Evolutionary conservation across 1,284 basidiomycete species (phyloP), one percentile per base, ranked within the genome.

Genomic region (Wallemia ichthyophaga): DNA sequence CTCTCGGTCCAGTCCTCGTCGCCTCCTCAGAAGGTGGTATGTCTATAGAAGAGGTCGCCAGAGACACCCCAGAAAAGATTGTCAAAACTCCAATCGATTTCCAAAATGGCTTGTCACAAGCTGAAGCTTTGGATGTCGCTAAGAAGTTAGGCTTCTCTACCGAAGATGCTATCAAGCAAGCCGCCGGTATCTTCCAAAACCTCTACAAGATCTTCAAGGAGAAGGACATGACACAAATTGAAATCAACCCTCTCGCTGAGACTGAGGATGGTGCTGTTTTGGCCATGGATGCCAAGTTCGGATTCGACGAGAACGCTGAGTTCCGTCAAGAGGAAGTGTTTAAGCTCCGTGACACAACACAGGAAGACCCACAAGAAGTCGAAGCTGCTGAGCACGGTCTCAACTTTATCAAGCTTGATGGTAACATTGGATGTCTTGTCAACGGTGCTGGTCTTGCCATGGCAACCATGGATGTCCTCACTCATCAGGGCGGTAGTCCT

Each of bases 1-100:
- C 82, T 17, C 83, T 89, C 64, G 81, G 85, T 17, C 86, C 91
- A 58, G 92, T 96, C 25, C 77, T 99, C 60, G 89, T 99, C 62
- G 84, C 84, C 24, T 98, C 94, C 53, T 78, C 78, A 59, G 89
- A 96, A 70, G 87, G 87, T 62, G 87, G 87, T 61, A 92, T 92
- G 86, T 94, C 89, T 75, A 99, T 99, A 68, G 94, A 99, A 72
- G 94, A 99, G 67, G 94, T 99, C 58, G 94, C 94, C n/a, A 85
- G 85, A 58, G 89, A 95, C 67, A 87, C 91, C 68, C 94, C 94
- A 32, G 75, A 76, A 56, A 87, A 94, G 28, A 98, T 99, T 71
- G 88, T 98, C 69, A 96, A 92, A 59, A 91, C 85, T 15, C 85
- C 86, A 56, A 88, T 99, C 67, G 75, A 85, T 71, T 89, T 85